Evolutionary conservation across 78 protist genomes (phyloP).

Genomic region (Tieghemostelium lacteum): DNA sequence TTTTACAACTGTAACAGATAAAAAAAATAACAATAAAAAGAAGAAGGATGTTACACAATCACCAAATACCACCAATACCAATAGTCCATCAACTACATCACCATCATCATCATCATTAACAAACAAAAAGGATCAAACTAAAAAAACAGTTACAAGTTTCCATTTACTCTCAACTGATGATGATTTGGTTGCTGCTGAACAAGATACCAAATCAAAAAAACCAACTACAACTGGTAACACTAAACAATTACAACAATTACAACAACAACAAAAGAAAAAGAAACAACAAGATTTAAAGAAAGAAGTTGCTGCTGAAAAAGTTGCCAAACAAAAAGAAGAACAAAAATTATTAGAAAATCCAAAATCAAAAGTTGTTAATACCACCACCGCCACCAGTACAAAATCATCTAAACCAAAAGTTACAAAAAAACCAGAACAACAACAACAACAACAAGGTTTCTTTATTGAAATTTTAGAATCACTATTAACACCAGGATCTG

Average conservation of each 20-base stretch:
- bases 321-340: background rate
- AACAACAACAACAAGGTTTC: background rate
- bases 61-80: background rate
- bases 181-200: background rate
- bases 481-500: slow-evolving; percentile 39
- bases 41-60: background rate
- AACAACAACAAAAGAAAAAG: background rate
- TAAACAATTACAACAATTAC: background rate
- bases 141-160: slow-evolving; percentile 1
- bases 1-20: slow-evolving; percentile 12
- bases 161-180: background rate
- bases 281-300: background rate
- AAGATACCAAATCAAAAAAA: background rate
- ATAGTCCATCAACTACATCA: background rate
- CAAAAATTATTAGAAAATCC: background rate
- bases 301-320: background rate
- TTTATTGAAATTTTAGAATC: slow-evolving; percentile 25
- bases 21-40: slow-evolving; percentile 16
- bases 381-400: background rate
- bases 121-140: background rate
- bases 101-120: background rate
- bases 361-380: background rate
- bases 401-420: background rate
- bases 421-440: background rate
- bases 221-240: no score